These are phyloP conservation scores for Chlorella variabilis DNA, from an alignment of 163 green algal genomes.

Conservation along the genomic window DNA sequence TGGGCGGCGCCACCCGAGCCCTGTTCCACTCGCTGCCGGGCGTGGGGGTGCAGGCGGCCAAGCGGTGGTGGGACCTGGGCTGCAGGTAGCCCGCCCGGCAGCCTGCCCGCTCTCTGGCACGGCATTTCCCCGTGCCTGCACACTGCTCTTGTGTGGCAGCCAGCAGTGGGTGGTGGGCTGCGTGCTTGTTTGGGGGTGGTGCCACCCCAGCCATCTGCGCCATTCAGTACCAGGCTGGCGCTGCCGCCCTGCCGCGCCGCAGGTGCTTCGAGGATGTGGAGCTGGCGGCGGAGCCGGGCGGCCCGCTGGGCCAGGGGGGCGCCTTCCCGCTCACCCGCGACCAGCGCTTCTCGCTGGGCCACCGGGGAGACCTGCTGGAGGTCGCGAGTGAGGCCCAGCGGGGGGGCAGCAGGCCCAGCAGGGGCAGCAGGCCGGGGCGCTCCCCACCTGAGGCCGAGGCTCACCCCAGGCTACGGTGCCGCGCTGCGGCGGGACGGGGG, in stretches of 20 bases:
- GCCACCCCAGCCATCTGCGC: no score
- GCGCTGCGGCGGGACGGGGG: no score
- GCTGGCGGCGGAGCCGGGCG: slow-evolving; percentile 5
- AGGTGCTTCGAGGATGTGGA: slow-evolving; percentile 43
- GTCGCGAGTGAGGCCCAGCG: neutral
- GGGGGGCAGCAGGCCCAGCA: neutral
- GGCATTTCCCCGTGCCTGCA: neutral
- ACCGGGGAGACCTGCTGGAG: slow-evolving; percentile 25
- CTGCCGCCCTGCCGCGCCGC: neutral
- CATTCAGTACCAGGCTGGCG: no score
- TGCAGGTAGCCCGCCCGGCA: slow-evolving; percentile 9
- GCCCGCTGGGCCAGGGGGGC: neutral
- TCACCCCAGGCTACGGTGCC: no score
- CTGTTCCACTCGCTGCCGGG: slow-evolving; percentile 34
- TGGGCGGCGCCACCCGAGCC: slow-evolving; percentile 16
- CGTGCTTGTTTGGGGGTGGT: no score
- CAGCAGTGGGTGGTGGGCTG: no score
- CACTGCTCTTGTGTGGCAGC: no score
- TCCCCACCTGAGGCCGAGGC: no score
- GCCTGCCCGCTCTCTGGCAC: no score
- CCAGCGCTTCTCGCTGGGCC: slow-evolving; percentile 32
- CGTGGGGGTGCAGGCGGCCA: slow-evolving; percentile 10
- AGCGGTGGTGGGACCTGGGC: slow-evolving; percentile 42
- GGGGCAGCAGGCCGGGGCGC: no score
- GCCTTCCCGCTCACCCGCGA: neutral